A percentile compares a stretch with the other conserved stretches of the same genome.
Conservation (phyloP, 2,329 filamentous ascomycete genomes). For the Bipolaris bicolor region DNA sequence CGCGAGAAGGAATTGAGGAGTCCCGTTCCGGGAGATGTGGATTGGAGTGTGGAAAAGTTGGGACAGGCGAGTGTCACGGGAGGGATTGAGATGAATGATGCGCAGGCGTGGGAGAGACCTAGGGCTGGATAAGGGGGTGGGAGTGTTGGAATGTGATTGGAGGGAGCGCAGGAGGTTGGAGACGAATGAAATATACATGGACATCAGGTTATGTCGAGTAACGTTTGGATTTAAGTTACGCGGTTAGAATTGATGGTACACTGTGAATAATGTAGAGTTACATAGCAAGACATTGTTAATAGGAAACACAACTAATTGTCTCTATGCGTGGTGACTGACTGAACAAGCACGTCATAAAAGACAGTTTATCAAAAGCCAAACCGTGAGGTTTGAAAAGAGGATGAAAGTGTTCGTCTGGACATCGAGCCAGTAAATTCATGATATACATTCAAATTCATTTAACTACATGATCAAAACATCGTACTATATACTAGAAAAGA, state of each 20-base stretch:
- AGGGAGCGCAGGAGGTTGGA: background rate
- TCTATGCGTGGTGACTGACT: no score
- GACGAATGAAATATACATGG: background rate
- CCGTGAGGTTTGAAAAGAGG: no score
- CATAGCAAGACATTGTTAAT: background rate
- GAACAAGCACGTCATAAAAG: no score
- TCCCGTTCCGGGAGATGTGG: conserved; percentile 26
- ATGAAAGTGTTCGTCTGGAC: no score
- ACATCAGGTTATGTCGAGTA: conserved; percentile 6
- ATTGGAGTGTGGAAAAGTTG: conserved; percentile 21
- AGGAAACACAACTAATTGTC: background rate
- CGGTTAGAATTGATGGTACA: background rate
- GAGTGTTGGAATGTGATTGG: background rate
- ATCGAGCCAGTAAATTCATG: no score
- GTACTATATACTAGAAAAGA: no score
- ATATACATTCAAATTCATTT: no score
- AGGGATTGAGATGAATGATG: conserved; percentile 29
- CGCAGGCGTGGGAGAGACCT: conserved; percentile 32
- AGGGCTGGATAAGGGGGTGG: conserved; percentile 14
- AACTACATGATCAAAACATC: no score
- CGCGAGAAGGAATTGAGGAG: conserved; percentile 35
- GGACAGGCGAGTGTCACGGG: conserved; percentile 14
- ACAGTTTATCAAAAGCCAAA: no score
- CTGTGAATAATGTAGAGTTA: background rate
- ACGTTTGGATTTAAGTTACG: background rate